Evolutionary conservation across 805 yeast species (phyloP).

Genomic region (Dipodascopsis uninucleata): DNA sequence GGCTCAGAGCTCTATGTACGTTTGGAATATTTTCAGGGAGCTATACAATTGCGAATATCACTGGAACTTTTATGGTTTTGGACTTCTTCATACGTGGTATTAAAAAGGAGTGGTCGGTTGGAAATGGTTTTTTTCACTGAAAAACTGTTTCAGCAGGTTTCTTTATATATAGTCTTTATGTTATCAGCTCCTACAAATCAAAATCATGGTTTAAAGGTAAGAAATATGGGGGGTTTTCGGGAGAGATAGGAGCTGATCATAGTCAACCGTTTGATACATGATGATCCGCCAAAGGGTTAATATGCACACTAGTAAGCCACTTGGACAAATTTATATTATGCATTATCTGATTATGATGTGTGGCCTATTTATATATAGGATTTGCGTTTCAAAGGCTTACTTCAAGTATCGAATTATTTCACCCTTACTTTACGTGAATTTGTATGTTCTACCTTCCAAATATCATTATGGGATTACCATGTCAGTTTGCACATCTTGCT

Average conservation of each 20-base stretch:
- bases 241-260: slow-evolving; percentile 54
- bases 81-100: slow-evolving; percentile 49
- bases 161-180: slow-evolving; percentile 53
- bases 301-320: slow-evolving; percentile 57
- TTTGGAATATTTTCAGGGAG: slow-evolving; percentile 52
- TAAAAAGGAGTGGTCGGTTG: slow-evolving; percentile 46
- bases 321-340: slow-evolving; percentile 42
- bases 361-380: slow-evolving; percentile 54
- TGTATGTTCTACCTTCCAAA: slow-evolving; percentile 50
- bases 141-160: slow-evolving; percentile 54
- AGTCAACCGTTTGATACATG: slow-evolving; percentile 55
- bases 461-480: slow-evolving; percentile 53
- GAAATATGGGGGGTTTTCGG: slow-evolving; percentile 51
- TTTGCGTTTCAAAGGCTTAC: slow-evolving; percentile 42
- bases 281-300: slow-evolving; percentile 66
- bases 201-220: slow-evolving; percentile 46
- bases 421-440: slow-evolving; percentile 47
- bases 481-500: slow-evolving; percentile 31
- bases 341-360: slow-evolving; percentile 49
- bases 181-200: slow-evolving; percentile 53
- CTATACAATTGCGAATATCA: slow-evolving; percentile 45
- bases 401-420: slow-evolving; percentile 42
- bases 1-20: slow-evolving; percentile 51
- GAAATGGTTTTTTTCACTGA: slow-evolving; percentile 59
- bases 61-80: slow-evolving; percentile 46